Conservation (phyloP, 2,329 filamentous ascomycete species). For the Rachicladosporium sp. region DNA sequence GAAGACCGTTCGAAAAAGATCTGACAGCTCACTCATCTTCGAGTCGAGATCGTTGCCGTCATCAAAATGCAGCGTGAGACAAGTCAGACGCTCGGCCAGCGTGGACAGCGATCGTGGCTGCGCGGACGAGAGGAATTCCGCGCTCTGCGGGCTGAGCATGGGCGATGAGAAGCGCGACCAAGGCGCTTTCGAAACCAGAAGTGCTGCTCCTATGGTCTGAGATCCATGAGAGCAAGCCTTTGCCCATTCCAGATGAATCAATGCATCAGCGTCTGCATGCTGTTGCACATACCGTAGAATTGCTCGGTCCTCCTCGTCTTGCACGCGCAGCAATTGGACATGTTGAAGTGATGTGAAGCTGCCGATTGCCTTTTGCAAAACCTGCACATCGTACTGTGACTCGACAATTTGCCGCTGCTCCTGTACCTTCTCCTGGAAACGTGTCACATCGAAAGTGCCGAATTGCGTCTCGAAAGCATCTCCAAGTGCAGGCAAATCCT, state of each 20-base stretch:
- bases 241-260: conserved; percentile 47
- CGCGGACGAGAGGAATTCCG: conserved; percentile 37
- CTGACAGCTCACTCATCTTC: conserved; percentile 46
- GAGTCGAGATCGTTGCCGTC: conserved; percentile 44
- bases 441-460: conserved; percentile 22
- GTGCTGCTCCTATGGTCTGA: conserved; percentile 44
- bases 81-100: conserved; percentile 45
- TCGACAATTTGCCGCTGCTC: conserved; percentile 41
- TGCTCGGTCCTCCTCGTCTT: conserved; percentile 45
- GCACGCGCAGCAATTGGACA: conserved; percentile 50
- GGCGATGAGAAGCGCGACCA: conserved; percentile 50
- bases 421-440: conserved; percentile 30
- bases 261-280: conserved; percentile 31
- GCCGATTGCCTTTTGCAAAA: conserved; percentile 43
- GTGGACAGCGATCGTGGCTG: conserved; percentile 37
- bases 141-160: conserved; percentile 49
- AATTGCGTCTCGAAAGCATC: conserved; percentile 15
- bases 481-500: conserved; percentile 9
- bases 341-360: conserved; percentile 51
- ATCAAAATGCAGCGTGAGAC: conserved; percentile 52
- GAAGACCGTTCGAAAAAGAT: conserved; percentile 47
- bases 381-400: conserved; percentile 37
- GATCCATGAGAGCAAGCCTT: conserved; percentile 51
- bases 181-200: conserved; percentile 42
- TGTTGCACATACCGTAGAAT: conserved; percentile 41